Conservation (phyloP, 176 grass and related monocot species). For the Aegilops longissima region DNA sequence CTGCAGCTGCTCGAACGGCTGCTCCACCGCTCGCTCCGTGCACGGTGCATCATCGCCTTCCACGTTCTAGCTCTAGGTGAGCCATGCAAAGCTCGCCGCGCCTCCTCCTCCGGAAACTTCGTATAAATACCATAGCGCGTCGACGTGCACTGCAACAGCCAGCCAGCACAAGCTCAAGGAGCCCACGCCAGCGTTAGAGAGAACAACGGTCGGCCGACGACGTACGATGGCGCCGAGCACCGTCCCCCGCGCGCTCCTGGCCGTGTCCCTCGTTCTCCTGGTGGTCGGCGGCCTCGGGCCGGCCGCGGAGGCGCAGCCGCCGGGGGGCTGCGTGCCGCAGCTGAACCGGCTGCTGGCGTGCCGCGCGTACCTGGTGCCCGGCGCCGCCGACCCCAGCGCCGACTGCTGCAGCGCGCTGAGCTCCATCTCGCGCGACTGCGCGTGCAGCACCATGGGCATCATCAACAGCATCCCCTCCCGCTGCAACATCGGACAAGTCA, state of each 20-base stretch:
- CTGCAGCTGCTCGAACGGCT: background rate
- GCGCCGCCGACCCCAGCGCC: conserved; percentile 52
- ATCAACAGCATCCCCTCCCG: conserved; percentile 74
- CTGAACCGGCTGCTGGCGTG: conserved; percentile 62
- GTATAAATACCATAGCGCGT: conserved; percentile 29
- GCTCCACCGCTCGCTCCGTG: background rate
- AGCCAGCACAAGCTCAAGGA: background rate
- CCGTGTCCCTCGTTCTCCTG: conserved; percentile 28
- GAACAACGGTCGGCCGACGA: background rate
- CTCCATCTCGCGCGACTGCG: conserved; percentile 54
- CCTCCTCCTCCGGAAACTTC: background rate
- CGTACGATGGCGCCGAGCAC: background rate
- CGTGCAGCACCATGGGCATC: conserved; percentile 71
- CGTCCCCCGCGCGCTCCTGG: background rate
- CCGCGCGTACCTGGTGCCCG: conserved; percentile 62
- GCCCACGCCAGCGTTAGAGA: background rate
- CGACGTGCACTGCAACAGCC: background rate
- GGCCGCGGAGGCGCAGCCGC: conserved; percentile 25
- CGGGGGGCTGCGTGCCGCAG: conserved; percentile 48
- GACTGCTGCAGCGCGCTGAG: conserved; percentile 74
- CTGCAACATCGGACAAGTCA: conserved; percentile 43
- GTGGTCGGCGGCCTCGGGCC: background rate
- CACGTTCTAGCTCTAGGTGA: conserved; percentile 15
- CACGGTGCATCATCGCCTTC: background rate
- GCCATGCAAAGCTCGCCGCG: conserved; percentile 38